phyloP scores from a whole-genome alignment of 208 protist species.

The Trichomonas gallinae region DNA sequence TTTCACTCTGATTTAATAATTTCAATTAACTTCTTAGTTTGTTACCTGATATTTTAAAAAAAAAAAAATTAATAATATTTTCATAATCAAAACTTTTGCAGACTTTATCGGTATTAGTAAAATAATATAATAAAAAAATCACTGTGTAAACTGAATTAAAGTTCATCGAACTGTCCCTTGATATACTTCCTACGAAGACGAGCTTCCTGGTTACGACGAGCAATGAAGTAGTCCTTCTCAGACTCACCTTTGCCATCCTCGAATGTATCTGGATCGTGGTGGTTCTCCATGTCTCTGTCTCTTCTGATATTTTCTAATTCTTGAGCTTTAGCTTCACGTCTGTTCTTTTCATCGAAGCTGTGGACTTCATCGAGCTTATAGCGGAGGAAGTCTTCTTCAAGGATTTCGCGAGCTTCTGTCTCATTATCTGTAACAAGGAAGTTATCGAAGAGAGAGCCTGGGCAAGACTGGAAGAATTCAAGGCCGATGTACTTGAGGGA shows the following conservation, averaged over 20 bases:
- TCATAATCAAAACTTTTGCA: too few relatives aligned
- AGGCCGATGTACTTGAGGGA: background rate
- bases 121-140: too few relatives aligned
- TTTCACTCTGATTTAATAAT: too few relatives aligned
- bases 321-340: background rate
- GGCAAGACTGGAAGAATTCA: background rate
- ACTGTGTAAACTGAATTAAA: too few relatives aligned
- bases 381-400: background rate
- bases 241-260: background rate
- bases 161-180: background rate
- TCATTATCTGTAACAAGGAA: constrained; percentile 11
- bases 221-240: background rate
- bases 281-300: background rate
- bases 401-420: background rate
- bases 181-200: background rate
- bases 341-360: background rate
- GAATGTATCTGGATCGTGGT: background rate
- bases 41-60: too few relatives aligned
- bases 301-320: background rate
- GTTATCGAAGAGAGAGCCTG: background rate
- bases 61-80: too few relatives aligned
- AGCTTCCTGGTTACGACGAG: background rate
- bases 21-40: too few relatives aligned
- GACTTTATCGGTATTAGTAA: too few relatives aligned
- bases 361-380: background rate